Evolutionary conservation across 305 asterid species (phyloP).

Genomic region (Caryopteris hybrid): DNA sequence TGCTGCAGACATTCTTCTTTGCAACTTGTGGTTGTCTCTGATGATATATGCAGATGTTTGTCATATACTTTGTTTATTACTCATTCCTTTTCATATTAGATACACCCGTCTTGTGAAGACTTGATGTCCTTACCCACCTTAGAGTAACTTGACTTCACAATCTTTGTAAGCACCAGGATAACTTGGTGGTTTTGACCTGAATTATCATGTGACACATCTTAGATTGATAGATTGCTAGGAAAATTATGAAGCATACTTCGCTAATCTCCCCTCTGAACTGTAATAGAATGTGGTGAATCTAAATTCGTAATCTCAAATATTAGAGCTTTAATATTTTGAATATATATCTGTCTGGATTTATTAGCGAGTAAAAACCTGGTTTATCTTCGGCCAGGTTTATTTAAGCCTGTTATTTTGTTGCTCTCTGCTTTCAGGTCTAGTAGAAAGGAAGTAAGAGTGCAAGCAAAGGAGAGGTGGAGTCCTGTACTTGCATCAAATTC

Average conservation of each 20-base stretch:
- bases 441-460: conserved; percentile 21
- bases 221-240: neutral
- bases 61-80: neutral
- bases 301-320: too few relatives aligned
- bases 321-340: too few relatives aligned
- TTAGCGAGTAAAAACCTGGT: neutral
- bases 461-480: conserved; percentile 20
- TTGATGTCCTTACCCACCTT: neutral
- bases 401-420: neutral
- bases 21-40: neutral
- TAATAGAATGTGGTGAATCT: neutral
- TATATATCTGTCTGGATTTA: too few relatives aligned
- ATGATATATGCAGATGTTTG: neutral
- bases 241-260: neutral
- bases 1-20: neutral
- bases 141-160: neutral
- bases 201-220: neutral
- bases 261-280: neutral
- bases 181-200: neutral
- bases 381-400: conserved; percentile 14
- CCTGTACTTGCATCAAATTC: conserved; percentile 35
- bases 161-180: neutral
- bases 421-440: conserved; percentile 28
- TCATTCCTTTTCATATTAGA: neutral
- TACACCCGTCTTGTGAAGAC: too few relatives aligned